phyloP scores from a whole-genome alignment of 2,329 filamentous ascomycete genomes.

The Nemania bipapillata region DNA sequence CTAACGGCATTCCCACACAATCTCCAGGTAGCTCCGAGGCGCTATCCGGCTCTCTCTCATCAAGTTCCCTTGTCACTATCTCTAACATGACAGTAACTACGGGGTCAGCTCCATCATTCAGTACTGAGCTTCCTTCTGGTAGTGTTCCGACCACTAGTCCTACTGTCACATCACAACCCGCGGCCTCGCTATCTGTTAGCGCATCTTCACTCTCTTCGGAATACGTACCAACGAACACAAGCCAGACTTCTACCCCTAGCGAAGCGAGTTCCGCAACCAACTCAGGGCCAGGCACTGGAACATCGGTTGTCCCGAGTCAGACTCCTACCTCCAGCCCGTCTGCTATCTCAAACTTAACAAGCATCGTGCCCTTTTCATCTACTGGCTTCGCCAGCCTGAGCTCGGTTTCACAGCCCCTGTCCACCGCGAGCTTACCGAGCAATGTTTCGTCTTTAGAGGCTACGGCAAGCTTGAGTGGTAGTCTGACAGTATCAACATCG shows the following conservation, averaged over 20 bases:
- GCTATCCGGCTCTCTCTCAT: slow-evolving; percentile 2
- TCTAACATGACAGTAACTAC: not conserved
- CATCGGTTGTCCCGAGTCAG: too few species aligned
- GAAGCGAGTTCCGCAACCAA: too few species aligned
- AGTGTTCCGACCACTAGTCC: not conserved
- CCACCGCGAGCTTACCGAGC: slow-evolving; percentile 11
- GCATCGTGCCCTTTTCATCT: too few species aligned
- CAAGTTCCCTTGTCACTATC: not conserved
- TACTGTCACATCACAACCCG: not conserved
- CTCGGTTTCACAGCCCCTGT: too few species aligned
- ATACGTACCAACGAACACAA: slow-evolving; percentile 25
- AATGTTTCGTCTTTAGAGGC: slow-evolving; percentile 24
- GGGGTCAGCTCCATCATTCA: not conserved
- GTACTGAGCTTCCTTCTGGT: slow-evolving; percentile 1
- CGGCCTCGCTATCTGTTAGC: slow-evolving; percentile 20
- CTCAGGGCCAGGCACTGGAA: too few species aligned
- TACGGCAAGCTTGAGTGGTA: slow-evolving; percentile 30
- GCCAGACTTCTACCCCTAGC: slow-evolving; percentile 23
- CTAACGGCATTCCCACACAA: not conserved
- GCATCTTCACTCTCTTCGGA: slow-evolving; percentile 18
- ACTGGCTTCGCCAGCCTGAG: too few species aligned
- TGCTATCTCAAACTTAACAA: too few species aligned
- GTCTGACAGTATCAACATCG: slow-evolving; percentile 13
- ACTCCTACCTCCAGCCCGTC: too few species aligned
- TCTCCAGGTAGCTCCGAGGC: not conserved